Conservation (phyloP, 2,329 filamentous ascomycete species). For the Aspergillus unguis region DNA sequence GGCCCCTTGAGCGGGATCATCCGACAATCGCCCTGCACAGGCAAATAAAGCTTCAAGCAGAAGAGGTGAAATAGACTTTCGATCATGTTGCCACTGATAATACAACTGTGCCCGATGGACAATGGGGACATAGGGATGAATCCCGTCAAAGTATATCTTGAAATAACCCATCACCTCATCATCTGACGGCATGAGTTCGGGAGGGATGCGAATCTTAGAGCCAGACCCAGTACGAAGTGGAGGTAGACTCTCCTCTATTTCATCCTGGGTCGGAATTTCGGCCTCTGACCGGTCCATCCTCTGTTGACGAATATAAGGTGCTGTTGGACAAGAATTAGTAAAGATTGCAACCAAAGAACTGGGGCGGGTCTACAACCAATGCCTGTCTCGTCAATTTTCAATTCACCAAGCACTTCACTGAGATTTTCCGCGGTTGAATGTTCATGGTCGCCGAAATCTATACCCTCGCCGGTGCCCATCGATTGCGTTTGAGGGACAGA, state of each 20-base stretch:
- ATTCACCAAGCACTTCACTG: constrained; percentile 74
- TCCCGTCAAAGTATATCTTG: constrained; percentile 82
- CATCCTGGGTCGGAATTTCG: constrained; percentile 59
- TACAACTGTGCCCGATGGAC: constrained; percentile 79
- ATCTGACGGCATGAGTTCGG: constrained; percentile 87
- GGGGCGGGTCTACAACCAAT: constrained; percentile 59
- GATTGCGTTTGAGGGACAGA: constrained; percentile 24
- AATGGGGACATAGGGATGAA: constrained; percentile 90
- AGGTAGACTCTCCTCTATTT: constrained; percentile 69
- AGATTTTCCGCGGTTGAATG: constrained; percentile 68
- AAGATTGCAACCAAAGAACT: background rate
- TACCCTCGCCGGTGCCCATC: constrained; percentile 37
- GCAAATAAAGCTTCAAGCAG: constrained; percentile 89
- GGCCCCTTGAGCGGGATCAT: constrained; percentile 78
- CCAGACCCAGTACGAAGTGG: constrained; percentile 66
- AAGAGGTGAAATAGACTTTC: constrained; percentile 81
- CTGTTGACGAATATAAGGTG: constrained; percentile 76
- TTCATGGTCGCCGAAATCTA: constrained; percentile 58
- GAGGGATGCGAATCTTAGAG: constrained; percentile 79
- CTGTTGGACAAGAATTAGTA: constrained; percentile 42
- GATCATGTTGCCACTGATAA: constrained; percentile 81
- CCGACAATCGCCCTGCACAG: constrained; percentile 77
- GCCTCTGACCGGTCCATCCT: constrained; percentile 50
- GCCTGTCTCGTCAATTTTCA: constrained; percentile 83
- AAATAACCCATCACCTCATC: constrained; percentile 80